These are phyloP conservation scores for Moringa oleifera DNA, from an alignment of 345 rosid genomes.

Conservation along the genomic window DNA sequence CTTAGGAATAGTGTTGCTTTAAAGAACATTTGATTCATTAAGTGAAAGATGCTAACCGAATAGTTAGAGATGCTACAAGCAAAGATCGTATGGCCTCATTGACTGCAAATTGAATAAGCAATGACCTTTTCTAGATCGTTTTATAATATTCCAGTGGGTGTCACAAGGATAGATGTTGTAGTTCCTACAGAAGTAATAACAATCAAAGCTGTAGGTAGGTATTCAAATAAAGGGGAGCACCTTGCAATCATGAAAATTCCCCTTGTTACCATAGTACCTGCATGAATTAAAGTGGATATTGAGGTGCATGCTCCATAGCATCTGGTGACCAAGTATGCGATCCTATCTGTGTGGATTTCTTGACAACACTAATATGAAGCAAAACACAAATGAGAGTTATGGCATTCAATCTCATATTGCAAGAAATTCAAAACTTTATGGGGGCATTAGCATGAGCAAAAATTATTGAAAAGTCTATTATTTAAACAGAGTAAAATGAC, in stretches of 20 bases:
- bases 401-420: slow-evolving; percentile 13
- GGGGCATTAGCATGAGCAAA: slow-evolving; percentile 1
- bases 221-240: slow-evolving; percentile 20
- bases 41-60: not conserved
- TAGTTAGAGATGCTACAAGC: not conserved
- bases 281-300: slow-evolving; percentile 10
- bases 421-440: slow-evolving; percentile 9
- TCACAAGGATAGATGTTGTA: not conserved
- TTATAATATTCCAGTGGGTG: not conserved
- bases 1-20: slow-evolving; percentile 18
- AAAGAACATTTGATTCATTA: slow-evolving; percentile 11
- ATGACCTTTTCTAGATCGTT: slow-evolving; percentile 2
- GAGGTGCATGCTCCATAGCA: slow-evolving; percentile 12
- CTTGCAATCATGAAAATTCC: slow-evolving; percentile 14
- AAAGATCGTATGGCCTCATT: not conserved
- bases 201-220: slow-evolving; percentile 15
- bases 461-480: no score
- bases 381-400: slow-evolving; percentile 16
- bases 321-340: slow-evolving; percentile 16
- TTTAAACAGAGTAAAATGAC: no score
- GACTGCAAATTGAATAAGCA: not conserved
- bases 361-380: slow-evolving; percentile 15
- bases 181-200: slow-evolving; percentile 8
- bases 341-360: slow-evolving; percentile 17
- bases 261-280: slow-evolving; percentile 3